Evolutionary conservation across 768 basidiomycete genomes (phyloP).

Genomic region (Rhizopogon vulgaris): DNA sequence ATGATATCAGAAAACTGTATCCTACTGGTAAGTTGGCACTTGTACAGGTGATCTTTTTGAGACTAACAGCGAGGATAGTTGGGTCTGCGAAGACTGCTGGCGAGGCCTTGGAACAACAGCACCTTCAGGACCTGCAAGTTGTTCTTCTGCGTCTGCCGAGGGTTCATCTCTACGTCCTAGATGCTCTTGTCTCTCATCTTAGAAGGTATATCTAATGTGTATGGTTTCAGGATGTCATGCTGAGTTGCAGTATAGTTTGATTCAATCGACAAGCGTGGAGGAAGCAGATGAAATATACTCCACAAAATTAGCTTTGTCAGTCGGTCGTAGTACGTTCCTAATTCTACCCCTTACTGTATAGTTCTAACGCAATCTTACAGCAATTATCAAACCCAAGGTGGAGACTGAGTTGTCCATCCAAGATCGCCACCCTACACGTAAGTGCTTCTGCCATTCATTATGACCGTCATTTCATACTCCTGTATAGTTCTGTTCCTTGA

Average conservation of each 20-base stretch:
- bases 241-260: slow-evolving; percentile 41
- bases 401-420: slow-evolving; percentile 87
- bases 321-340: slow-evolving; percentile 70
- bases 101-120: slow-evolving; percentile 49
- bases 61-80: slow-evolving; percentile 27
- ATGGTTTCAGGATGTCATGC: background rate
- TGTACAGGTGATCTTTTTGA: background rate
- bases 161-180: slow-evolving; percentile 76
- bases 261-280: slow-evolving; percentile 60
- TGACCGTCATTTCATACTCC: background rate
- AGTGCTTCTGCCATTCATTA: slow-evolving; percentile 16
- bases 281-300: slow-evolving; percentile 77
- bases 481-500: slow-evolving; percentile 75
- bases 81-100: slow-evolving; percentile 55
- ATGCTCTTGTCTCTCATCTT: slow-evolving; percentile 72
- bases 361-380: slow-evolving; percentile 30
- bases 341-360: background rate
- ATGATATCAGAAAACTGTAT: slow-evolving; percentile 84
- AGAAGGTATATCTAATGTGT: slow-evolving; percentile 43
- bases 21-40: slow-evolving; percentile 43
- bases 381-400: slow-evolving; percentile 72
- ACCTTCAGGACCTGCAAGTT: slow-evolving; percentile 52
- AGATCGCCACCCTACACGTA: slow-evolving; percentile 80
- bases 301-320: slow-evolving; percentile 79
- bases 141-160: slow-evolving; percentile 69